phyloP scores from a whole-genome alignment of 306 rosid species.

The Pueraria montana region DNA sequence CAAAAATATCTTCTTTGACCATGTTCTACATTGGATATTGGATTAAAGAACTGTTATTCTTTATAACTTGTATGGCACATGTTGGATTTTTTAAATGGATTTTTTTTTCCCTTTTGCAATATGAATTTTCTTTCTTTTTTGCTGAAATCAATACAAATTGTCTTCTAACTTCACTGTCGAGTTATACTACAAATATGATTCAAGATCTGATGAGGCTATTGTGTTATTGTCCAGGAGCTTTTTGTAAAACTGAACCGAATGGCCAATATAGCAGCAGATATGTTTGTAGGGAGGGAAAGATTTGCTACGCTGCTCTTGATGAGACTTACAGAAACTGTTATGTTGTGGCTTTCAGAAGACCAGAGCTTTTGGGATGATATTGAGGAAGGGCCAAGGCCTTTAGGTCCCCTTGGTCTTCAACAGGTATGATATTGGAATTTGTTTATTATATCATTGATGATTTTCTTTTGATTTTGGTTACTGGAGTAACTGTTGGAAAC shows the following conservation, averaged over 20 bases:
- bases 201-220: slow-evolving; percentile 45
- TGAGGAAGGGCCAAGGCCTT: slow-evolving; percentile 93
- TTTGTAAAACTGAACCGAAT: slow-evolving; percentile 87
- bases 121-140: slow-evolving; percentile 5
- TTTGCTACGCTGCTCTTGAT: slow-evolving; percentile 90
- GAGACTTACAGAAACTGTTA: slow-evolving; percentile 98
- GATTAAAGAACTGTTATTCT: too few relatives aligned
- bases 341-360: slow-evolving; percentile 96
- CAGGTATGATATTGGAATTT: slow-evolving; percentile 67
- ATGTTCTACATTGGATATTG: too few relatives aligned
- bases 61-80: too few relatives aligned
- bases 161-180: slow-evolving; percentile 21
- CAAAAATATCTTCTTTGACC: too few relatives aligned
- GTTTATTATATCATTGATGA: neutral
- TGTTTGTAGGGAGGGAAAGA: slow-evolving; percentile 98
- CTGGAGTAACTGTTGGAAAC: slow-evolving; percentile 9
- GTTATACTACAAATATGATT: slow-evolving; percentile 25
- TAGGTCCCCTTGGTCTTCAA: slow-evolving; percentile 93
- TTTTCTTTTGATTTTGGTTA: slow-evolving; percentile 12
- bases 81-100: too few relatives aligned
- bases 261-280: slow-evolving; percentile 90
- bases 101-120: neutral
- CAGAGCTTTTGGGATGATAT: slow-evolving; percentile 99
- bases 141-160: slow-evolving; percentile 9
- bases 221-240: slow-evolving; percentile 77